phyloP scores from a whole-genome alignment of 2,329 filamentous ascomycete species.

The Microcera coccophila region DNA sequence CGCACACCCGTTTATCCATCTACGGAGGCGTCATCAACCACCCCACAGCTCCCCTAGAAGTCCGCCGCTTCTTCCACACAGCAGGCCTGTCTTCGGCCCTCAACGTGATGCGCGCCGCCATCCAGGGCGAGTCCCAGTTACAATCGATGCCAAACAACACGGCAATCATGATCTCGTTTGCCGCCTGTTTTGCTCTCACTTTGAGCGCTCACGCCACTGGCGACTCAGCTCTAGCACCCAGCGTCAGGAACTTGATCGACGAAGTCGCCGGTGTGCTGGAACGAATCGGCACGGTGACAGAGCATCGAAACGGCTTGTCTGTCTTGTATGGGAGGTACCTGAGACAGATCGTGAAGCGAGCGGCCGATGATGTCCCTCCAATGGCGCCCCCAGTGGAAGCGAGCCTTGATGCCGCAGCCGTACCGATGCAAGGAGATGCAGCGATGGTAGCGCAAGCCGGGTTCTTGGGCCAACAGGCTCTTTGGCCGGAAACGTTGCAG shows the following conservation, averaged over 20 bases:
- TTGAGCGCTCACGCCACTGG: constrained; percentile 57
- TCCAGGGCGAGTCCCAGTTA: constrained; percentile 65
- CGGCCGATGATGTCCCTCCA: constrained; percentile 21
- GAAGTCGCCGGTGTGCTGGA: constrained; percentile 67
- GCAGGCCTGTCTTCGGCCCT: constrained; percentile 67
- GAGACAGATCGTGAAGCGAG: constrained; percentile 41
- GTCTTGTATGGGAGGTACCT: constrained; percentile 46
- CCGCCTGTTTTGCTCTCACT: constrained; percentile 64
- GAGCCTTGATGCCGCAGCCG: constrained; percentile 8
- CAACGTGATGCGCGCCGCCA: constrained; percentile 70
- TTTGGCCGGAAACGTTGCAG: constrained; percentile 52
- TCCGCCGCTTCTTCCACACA: constrained; percentile 68
- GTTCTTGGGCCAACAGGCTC: constrained; percentile 28
- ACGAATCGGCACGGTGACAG: constrained; percentile 61
- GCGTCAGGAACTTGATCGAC: constrained; percentile 60
- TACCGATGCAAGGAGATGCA: constrained; percentile 14
- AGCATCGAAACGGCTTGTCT: constrained; percentile 64
- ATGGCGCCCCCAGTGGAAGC: background rate
- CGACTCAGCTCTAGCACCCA: constrained; percentile 57
- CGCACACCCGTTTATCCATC: constrained; percentile 69
- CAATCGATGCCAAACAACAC: constrained; percentile 78
- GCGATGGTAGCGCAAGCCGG: constrained; percentile 18
- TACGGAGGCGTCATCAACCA: constrained; percentile 74
- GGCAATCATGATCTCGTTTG: constrained; percentile 74
- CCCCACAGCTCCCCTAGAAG: constrained; percentile 64